Evolutionary conservation across 306 rosid species (phyloP).

Genomic region (Dalbergia cultrata): DNA sequence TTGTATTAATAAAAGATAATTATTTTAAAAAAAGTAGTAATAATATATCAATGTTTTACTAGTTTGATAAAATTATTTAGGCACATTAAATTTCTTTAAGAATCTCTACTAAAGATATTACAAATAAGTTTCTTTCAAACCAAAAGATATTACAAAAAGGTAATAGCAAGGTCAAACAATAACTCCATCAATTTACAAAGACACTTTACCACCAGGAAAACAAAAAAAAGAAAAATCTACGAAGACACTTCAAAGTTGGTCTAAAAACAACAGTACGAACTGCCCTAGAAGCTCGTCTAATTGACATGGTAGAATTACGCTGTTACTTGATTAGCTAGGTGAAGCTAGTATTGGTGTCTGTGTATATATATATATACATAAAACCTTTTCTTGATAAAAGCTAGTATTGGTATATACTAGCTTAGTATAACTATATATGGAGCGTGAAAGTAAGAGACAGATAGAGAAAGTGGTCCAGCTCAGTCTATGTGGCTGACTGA

Average conservation of each 20-base stretch:
- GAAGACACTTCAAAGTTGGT: background rate
- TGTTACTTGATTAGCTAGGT: conserved; percentile 21
- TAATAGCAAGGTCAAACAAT: background rate
- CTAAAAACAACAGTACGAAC: background rate
- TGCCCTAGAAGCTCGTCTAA: background rate
- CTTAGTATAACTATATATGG: background rate
- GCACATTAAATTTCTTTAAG: background rate
- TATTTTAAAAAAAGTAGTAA: no score
- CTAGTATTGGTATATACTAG: no score
- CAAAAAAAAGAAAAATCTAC: background rate
- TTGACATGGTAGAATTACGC: conserved; percentile 11
- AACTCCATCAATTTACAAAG: background rate
- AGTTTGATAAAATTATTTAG: no score
- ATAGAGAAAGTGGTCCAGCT: conserved; percentile 62
- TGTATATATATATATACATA: no score
- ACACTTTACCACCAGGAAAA: no score
- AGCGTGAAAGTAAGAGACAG: conserved; percentile 35
- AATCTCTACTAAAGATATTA: background rate
- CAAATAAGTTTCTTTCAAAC: no score
- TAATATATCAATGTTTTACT: no score
- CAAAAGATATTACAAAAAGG: no score
- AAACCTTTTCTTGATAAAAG: no score
- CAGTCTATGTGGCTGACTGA: conserved; percentile 84
- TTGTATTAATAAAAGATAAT: no score
- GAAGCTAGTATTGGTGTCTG: background rate